A percentile compares a stretch with the other conserved stretches of the same genome.
phyloP scores from a whole-genome alignment of 768 basidiomycete genomes.

The Trametes gibbosa region DNA sequence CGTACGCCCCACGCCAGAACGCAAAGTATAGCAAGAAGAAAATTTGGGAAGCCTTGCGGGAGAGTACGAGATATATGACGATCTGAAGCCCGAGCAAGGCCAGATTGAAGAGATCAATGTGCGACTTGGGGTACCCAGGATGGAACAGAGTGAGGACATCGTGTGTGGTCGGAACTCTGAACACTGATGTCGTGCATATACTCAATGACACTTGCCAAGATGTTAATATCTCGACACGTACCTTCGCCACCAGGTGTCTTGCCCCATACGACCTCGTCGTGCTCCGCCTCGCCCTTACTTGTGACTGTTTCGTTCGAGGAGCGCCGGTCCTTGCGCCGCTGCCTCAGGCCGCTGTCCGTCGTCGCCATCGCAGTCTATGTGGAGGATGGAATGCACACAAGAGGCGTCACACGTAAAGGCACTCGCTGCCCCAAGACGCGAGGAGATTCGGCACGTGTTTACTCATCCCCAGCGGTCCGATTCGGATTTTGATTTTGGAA shows the following conservation, averaged over 20 bases:
- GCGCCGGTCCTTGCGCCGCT: constrained; percentile 15
- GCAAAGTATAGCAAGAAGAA: constrained; percentile 92
- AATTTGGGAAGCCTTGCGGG: constrained; percentile 47
- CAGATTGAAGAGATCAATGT: constrained; percentile 86
- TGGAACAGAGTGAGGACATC: constrained; percentile 87
- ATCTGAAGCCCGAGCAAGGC: constrained; percentile 75
- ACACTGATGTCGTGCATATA: constrained; percentile 52
- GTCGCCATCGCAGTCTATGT: constrained; percentile 15
- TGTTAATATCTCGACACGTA: constrained; percentile 28
- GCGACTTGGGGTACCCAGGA: constrained; percentile 80
- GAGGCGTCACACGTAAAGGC: constrained; percentile 11
- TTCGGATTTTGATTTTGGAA: background rate
- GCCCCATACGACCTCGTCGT: constrained; percentile 79
- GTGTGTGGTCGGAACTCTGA: constrained; percentile 89
- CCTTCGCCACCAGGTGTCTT: constrained; percentile 83
- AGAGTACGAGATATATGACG: constrained; percentile 64
- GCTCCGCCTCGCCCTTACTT: constrained; percentile 10
- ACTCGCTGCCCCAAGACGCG: background rate
- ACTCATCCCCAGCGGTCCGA: background rate
- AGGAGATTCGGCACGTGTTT: constrained; percentile 7
- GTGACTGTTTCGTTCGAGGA: constrained; percentile 13
- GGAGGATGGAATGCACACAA: background rate
- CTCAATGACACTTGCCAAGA: background rate
- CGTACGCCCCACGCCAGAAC: constrained; percentile 91
- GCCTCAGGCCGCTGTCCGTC: constrained; percentile 19